Evolutionary conservation across 2,329 filamentous ascomycete genomes (phyloP).

Genomic region (Calonectria pseudoreteaudii): DNA sequence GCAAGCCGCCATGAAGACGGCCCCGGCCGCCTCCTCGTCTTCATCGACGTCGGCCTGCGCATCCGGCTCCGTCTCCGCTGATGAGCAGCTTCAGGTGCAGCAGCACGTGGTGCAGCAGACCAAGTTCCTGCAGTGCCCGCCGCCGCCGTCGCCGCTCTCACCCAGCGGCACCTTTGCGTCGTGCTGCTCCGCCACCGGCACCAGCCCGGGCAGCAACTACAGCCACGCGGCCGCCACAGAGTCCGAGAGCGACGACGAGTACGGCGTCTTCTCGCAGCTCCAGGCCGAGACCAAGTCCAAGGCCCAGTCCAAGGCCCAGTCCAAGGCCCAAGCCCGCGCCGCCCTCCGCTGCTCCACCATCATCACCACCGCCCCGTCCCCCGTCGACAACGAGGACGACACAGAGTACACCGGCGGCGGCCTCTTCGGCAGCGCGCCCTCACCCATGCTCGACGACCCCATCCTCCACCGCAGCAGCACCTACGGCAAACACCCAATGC

Average conservation of each 20-base stretch:
- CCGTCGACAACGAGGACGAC: background rate
- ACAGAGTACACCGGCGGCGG: background rate
- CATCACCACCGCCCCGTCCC: background rate
- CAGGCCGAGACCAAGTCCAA: conserved; percentile 9
- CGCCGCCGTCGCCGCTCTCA: background rate
- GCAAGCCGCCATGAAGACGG: conserved; percentile 29
- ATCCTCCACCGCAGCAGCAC: conserved; percentile 20
- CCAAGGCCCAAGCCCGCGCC: conserved; percentile 4
- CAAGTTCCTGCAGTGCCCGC: background rate
- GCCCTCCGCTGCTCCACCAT: conserved; percentile 7
- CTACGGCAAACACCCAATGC: background rate
- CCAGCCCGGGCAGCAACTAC: conserved; percentile 2
- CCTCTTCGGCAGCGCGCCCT: background rate
- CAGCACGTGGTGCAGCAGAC: background rate
- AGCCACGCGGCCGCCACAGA: conserved; percentile 1
- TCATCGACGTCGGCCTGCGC: background rate
- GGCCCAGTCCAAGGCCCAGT: background rate
- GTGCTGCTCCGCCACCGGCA: background rate
- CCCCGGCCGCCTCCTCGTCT: background rate
- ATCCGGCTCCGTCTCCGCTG: background rate
- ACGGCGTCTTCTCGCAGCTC: conserved; percentile 37
- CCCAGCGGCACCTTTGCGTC: background rate
- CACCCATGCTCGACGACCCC: background rate
- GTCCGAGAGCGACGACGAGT: conserved; percentile 32
- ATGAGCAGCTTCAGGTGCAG: background rate